Percentiles rank a stretch among this genome's conserved stretches.
Conservation (phyloP, 1,139 yeast species). For the Yamadazyma taylorii region DNA sequence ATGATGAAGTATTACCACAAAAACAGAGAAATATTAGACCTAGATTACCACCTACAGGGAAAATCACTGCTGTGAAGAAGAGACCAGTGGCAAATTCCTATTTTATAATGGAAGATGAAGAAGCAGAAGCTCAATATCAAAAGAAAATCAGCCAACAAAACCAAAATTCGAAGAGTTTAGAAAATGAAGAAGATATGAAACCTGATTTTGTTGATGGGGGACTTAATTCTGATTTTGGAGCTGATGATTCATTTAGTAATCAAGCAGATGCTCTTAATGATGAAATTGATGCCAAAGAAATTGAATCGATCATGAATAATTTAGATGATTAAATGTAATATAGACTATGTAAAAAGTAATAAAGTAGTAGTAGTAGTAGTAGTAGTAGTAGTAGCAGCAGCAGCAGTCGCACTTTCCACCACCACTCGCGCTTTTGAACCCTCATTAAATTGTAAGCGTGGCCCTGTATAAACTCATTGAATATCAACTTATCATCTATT, state of each 20-base stretch:
- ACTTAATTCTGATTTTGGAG: background rate
- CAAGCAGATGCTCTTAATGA: conserved; percentile 3
- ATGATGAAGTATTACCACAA: conserved; percentile 81
- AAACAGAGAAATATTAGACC: conserved; percentile 80
- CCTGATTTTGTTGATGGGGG: background rate
- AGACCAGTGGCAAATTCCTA: conserved; percentile 54
- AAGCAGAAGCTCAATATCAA: conserved; percentile 10
- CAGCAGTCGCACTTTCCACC: background rate
- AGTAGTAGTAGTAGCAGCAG: background rate
- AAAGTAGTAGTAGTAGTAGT: background rate
- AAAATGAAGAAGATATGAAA: background rate
- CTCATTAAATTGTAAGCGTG: too few species aligned
- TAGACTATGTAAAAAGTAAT: conserved; percentile 1
- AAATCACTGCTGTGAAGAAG: conserved; percentile 71
- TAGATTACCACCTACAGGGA: conserved; percentile 92
- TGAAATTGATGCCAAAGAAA: conserved; percentile 17
- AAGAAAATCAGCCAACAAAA: conserved; percentile 4
- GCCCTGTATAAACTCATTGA: too few species aligned
- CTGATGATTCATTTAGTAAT: conserved; percentile 9
- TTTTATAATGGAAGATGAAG: conserved; percentile 35
- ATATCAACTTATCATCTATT: too few species aligned
- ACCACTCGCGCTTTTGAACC: too few species aligned
- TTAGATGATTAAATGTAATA: conserved; percentile 4
- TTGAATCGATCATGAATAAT: conserved; percentile 18
- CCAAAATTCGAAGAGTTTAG: background rate